Conservation (phyloP, 768 basidiomycete genomes). For the Coprinellus aureogranulatus region DNA sequence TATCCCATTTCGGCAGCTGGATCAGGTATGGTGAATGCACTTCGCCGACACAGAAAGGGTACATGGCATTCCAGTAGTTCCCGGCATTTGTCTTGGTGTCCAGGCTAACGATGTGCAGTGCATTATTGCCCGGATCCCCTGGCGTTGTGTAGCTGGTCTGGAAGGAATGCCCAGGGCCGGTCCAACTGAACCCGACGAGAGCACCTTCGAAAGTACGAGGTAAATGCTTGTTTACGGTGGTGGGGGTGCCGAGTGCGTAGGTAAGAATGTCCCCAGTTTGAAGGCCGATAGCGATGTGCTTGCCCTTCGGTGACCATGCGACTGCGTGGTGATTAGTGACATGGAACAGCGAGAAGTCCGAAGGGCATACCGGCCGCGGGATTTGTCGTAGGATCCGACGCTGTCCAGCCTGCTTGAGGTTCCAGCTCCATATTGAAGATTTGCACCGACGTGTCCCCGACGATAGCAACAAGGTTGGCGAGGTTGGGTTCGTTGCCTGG, state of each 20-base stretch:
- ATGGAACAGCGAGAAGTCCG: not conserved
- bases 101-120: constrained; percentile 44
- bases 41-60: constrained; percentile 42
- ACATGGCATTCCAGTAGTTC: constrained; percentile 35
- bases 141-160: constrained; percentile 56
- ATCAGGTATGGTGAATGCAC: constrained; percentile 35
- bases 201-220: constrained; percentile 52
- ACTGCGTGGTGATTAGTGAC: constrained; percentile 39
- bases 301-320: constrained; percentile 85
- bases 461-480: constrained; percentile 57
- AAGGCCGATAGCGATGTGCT: constrained; percentile 76
- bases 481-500: constrained; percentile 54
- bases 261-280: constrained; percentile 69
- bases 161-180: constrained; percentile 66
- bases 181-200: constrained; percentile 62
- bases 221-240: constrained; percentile 55
- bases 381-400: constrained; percentile 42
- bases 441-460: constrained; percentile 52
- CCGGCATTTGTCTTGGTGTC: constrained; percentile 41
- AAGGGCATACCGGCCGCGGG: constrained; percentile 56
- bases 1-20: constrained; percentile 47
- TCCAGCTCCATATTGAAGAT: constrained; percentile 58
- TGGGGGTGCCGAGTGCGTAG: constrained; percentile 55
- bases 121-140: constrained; percentile 28
- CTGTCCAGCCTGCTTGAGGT: constrained; percentile 55